phyloP scores from a whole-genome alignment of 2,329 filamentous ascomycete species.

The Aquanectria penicillioides region DNA sequence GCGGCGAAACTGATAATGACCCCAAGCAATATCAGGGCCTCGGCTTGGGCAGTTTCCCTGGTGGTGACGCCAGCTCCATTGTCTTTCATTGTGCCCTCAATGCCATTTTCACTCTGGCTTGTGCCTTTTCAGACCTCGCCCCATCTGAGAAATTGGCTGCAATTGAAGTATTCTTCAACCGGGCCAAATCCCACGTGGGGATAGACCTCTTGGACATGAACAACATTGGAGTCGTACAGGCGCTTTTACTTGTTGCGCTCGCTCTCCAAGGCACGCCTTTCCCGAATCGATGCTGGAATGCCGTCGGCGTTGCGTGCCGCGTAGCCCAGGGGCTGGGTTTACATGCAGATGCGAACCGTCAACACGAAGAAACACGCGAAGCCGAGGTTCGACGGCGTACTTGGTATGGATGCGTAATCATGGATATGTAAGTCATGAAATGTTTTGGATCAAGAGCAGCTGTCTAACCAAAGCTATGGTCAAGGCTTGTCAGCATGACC shows the following conservation, averaged over 20 bases:
- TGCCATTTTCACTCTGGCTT: constrained; percentile 53
- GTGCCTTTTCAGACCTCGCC: constrained; percentile 49
- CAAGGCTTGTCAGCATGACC: constrained; percentile 41
- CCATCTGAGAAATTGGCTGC: constrained; percentile 32
- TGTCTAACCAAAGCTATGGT: constrained; percentile 8
- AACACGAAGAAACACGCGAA: neutral
- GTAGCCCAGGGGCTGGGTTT: constrained; percentile 54
- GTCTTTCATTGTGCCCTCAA: constrained; percentile 56
- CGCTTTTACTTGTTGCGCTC: constrained; percentile 50
- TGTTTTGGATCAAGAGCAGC: neutral
- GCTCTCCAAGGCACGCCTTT: constrained; percentile 53
- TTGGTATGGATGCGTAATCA: constrained; percentile 38
- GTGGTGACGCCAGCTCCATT: constrained; percentile 43
- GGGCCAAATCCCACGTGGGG: constrained; percentile 45
- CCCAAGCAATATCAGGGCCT: constrained; percentile 30
- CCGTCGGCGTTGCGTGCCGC: constrained; percentile 53
- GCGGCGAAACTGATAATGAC: neutral
- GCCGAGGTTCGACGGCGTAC: constrained; percentile 25
- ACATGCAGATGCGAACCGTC: constrained; percentile 41
- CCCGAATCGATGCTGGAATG: constrained; percentile 54
- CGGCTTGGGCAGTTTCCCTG: constrained; percentile 47
- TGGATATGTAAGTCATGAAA: constrained; percentile 28
- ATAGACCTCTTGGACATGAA: constrained; percentile 46
- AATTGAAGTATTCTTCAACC: constrained; percentile 44
- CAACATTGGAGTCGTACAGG: constrained; percentile 52